These are phyloP conservation scores for Pseudopyricularia cyperi DNA, from an alignment of 2,329 filamentous ascomycete genomes.

Conservation along the genomic window DNA sequence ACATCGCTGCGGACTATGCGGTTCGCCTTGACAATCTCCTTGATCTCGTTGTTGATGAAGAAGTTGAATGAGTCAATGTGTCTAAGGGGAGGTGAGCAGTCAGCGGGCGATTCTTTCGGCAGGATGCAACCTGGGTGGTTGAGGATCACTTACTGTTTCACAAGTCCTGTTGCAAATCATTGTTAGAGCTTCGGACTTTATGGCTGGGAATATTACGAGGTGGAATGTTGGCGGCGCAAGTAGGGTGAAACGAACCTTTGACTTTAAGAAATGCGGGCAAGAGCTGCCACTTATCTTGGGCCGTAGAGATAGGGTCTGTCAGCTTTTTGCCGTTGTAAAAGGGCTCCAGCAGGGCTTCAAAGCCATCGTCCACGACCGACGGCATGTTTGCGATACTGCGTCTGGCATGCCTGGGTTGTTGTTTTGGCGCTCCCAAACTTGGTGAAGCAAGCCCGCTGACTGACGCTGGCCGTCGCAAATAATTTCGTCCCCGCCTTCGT, in stretches of 20 bases:
- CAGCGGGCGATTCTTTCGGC: slow-evolving; percentile 2
- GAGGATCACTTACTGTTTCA: slow-evolving; percentile 58
- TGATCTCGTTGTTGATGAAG: slow-evolving; percentile 92
- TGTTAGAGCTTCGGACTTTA: slow-evolving; percentile 11
- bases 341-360: slow-evolving; percentile 52
- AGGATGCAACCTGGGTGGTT: background rate
- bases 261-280: slow-evolving; percentile 96
- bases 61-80: slow-evolving; percentile 99
- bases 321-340: slow-evolving; percentile 58
- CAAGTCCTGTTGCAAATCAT: slow-evolving; percentile 39
- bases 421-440: background rate
- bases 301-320: slow-evolving; percentile 50
- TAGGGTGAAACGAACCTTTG: slow-evolving; percentile 45
- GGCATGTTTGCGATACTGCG: slow-evolving; percentile 26
- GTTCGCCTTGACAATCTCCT: slow-evolving; percentile 91
- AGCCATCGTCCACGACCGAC: slow-evolving; percentile 42
- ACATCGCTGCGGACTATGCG: slow-evolving; percentile 81
- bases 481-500: background rate
- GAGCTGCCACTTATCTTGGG: slow-evolving; percentile 90
- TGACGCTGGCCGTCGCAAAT: background rate
- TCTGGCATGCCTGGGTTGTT: slow-evolving; percentile 1
- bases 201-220: background rate
- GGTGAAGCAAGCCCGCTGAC: background rate
- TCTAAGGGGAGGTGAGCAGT: slow-evolving; percentile 15
- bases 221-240: background rate